These are phyloP conservation scores for Trichosanthes truncata DNA, from an alignment of 306 rosid species.

Conservation along the genomic window DNA sequence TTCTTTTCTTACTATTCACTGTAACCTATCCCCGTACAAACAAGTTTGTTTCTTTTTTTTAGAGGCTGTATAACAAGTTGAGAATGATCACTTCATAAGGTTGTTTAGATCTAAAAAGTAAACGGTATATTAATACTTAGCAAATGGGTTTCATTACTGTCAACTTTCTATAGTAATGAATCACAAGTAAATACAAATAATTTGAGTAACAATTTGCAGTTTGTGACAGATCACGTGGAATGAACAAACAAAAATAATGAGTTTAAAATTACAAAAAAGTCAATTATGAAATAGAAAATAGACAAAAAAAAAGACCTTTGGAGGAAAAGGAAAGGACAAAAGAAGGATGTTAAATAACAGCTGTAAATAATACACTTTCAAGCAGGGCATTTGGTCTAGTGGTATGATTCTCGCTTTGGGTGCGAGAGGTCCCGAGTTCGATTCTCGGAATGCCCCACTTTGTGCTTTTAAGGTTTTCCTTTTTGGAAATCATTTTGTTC, in stretches of 20 bases:
- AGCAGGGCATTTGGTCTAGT: background rate
- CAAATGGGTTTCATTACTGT: background rate
- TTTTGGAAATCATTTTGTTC: background rate
- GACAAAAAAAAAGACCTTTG: background rate
- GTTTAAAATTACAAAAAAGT: background rate
- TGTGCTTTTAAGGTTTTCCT: too few relatives aligned
- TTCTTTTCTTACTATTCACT: background rate
- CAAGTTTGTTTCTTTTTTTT: background rate
- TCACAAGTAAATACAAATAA: background rate
- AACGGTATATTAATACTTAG: background rate
- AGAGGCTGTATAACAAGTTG: background rate
- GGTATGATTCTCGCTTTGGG: constrained; percentile 19
- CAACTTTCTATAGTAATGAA: background rate
- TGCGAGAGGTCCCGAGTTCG: constrained; percentile 10
- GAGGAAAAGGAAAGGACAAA: background rate
- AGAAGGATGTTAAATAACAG: background rate
- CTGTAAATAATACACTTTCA: background rate
- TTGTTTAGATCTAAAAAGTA: background rate
- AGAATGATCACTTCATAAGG: background rate
- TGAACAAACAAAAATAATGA: background rate
- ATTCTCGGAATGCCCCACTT: background rate
- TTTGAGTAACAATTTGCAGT: background rate
- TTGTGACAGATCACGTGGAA: background rate
- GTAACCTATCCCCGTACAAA: background rate
- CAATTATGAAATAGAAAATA: background rate